These are phyloP conservation scores for Tolypocladium ovalisporum DNA, from an alignment of 2,329 filamentous ascomycete genomes.

Conservation along the genomic window DNA sequence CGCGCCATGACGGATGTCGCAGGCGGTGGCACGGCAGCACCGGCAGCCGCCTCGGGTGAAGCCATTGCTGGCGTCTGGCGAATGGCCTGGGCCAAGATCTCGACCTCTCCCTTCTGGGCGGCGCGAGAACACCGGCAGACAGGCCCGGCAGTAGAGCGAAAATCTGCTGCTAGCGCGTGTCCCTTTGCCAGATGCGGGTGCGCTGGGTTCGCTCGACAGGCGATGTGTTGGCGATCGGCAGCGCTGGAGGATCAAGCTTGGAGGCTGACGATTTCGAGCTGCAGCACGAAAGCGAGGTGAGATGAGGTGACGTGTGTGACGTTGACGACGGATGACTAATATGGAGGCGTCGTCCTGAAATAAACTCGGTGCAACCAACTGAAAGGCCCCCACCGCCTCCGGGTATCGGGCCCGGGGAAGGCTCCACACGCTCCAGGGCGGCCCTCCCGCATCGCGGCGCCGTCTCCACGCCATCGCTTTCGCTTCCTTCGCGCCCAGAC, in stretches of 20 bases:
- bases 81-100: background rate
- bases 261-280: background rate
- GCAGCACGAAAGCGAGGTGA: background rate
- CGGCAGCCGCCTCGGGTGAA: background rate
- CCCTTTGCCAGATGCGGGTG: background rate
- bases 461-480: no score
- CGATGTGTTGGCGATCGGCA: background rate
- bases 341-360: background rate
- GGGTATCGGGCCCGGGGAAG: background rate
- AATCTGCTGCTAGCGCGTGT: background rate
- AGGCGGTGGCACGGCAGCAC: slow-evolving; percentile 7
- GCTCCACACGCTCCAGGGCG: background rate
- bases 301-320: background rate
- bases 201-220: background rate
- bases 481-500: background rate
- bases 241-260: background rate
- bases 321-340: background rate
- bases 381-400: background rate
- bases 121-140: no score
- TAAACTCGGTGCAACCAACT: no score
- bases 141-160: background rate
- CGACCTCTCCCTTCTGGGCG: background rate
- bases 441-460: background rate
- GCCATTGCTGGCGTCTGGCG: background rate
- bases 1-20: slow-evolving; percentile 20